These are phyloP conservation scores for Mortierella sp. DNA, from an alignment of 371 early-diverging fungal genomes.

Conservation along the genomic window DNA sequence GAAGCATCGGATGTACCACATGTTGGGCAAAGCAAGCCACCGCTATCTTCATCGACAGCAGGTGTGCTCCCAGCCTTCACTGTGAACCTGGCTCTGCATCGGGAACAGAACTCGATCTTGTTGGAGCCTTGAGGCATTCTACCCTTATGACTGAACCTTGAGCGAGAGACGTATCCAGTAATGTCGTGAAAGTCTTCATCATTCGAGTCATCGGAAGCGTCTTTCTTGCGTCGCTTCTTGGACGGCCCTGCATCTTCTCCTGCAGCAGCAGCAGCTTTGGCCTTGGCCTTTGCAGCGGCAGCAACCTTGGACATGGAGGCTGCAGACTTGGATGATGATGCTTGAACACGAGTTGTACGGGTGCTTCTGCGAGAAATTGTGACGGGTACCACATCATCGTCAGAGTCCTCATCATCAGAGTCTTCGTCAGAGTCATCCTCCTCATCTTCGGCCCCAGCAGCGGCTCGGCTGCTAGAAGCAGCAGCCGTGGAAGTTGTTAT, in stretches of 20 bases:
- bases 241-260: conserved; percentile 26
- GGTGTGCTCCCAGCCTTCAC: conserved; percentile 46
- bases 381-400: conserved; percentile 14
- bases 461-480: conserved; percentile 9
- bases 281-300: conserved; percentile 11
- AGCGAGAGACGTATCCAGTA: conserved; percentile 42
- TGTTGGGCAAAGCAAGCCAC: conserved; percentile 59
- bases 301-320: neutral
- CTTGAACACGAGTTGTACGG: conserved; percentile 13
- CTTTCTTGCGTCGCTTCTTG: conserved; percentile 56
- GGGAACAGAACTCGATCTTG: conserved; percentile 66
- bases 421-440: conserved; percentile 17
- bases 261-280: conserved; percentile 10
- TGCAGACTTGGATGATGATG: neutral
- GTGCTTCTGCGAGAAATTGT: conserved; percentile 16
- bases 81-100: conserved; percentile 69
- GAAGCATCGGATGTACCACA: conserved; percentile 54
- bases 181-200: conserved; percentile 52
- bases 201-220: conserved; percentile 55
- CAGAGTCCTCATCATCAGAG: conserved; percentile 12
- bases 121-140: conserved; percentile 56
- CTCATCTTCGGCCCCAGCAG: conserved; percentile 7
- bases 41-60: conserved; percentile 30
- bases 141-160: conserved; percentile 56
- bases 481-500: neutral